Evolutionary conservation across 2,329 filamentous ascomycete genomes (phyloP).

Genomic region (Paraphoma sp.): DNA sequence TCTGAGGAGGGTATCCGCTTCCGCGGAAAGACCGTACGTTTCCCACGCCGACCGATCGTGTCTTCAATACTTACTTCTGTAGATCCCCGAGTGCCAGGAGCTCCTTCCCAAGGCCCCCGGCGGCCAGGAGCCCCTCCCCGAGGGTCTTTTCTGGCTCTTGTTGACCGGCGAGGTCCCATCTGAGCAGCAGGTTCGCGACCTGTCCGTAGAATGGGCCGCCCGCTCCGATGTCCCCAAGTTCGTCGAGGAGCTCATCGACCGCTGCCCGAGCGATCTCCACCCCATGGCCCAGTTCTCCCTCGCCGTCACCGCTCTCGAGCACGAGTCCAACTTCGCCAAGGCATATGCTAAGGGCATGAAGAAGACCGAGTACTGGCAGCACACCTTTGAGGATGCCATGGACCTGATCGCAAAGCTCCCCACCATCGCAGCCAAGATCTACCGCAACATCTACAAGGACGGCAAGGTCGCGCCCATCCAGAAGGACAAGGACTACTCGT

Average conservation of each 20-base stretch:
- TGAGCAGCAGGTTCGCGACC: slow-evolving; percentile 97
- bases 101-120: slow-evolving; percentile 96
- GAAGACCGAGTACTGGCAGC: slow-evolving; percentile 99
- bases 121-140: slow-evolving; percentile 94
- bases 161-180: slow-evolving; percentile 96
- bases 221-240: slow-evolving; percentile 97
- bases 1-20: slow-evolving; percentile 99
- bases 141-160: slow-evolving; percentile 99
- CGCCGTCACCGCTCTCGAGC: slow-evolving; percentile 96
- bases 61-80: slow-evolving; percentile 29
- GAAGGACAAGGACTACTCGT: slow-evolving; percentile 99
- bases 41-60: background rate
- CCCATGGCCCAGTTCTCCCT: slow-evolving; percentile 99
- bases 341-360: slow-evolving; percentile 98
- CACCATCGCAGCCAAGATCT: slow-evolving; percentile 97
- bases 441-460: slow-evolving; percentile 99
- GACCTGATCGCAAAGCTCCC: slow-evolving; percentile 99
- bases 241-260: slow-evolving; percentile 99
- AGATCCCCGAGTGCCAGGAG: slow-evolving; percentile 98
- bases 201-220: slow-evolving; percentile 98
- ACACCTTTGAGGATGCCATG: slow-evolving; percentile 99
- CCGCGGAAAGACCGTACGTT: slow-evolving; percentile 85
- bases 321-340: slow-evolving; percentile 97
- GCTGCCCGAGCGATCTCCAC: slow-evolving; percentile 98
- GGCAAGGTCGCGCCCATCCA: slow-evolving; percentile 95